phyloP scores from a whole-genome alignment of 371 early-diverging fungal species.

The Blakeslea trispora region DNA sequence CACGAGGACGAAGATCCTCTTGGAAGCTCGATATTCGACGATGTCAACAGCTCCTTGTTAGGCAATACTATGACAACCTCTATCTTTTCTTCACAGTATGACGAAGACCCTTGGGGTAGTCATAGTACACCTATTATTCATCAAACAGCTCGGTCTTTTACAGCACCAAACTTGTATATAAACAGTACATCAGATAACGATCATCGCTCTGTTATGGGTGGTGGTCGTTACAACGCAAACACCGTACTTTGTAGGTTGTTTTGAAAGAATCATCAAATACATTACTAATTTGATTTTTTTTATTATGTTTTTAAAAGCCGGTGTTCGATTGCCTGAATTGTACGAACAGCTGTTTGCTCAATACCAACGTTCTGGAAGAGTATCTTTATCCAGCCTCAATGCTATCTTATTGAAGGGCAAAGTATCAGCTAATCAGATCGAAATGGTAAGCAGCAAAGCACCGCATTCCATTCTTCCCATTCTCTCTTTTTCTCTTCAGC shows the following conservation, averaged over 20 bases:
- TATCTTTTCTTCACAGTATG: conserved; percentile 32
- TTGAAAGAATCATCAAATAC: not conserved
- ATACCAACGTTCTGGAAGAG: conserved; percentile 45
- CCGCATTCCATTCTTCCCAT: not conserved
- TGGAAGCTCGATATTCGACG: conserved; percentile 30
- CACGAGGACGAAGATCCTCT: conserved; percentile 39
- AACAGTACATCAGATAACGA: conserved; percentile 16
- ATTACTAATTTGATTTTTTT: not conserved
- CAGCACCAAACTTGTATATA: conserved; percentile 17
- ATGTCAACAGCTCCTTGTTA: conserved; percentile 14
- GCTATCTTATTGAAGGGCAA: conserved; percentile 50
- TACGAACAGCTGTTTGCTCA: conserved; percentile 54
- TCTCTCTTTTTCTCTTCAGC: not conserved
- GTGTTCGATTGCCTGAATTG: conserved; percentile 42
- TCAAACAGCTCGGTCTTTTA: conserved; percentile 18
- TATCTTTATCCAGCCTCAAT: conserved; percentile 49
- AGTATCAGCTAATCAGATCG: conserved; percentile 42
- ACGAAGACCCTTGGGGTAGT: conserved; percentile 43
- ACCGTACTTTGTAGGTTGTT: conserved; percentile 19
- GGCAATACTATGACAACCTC: conserved; percentile 26
- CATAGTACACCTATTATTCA: conserved; percentile 11
- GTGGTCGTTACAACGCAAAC: not conserved
- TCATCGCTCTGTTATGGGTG: not conserved
- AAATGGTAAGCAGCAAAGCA: conserved; percentile 36
- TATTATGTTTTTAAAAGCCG: conserved; percentile 28